Percentiles rank a stretch among this genome's conserved stretches.
These are phyloP conservation scores for Ogataea ganodermae DNA, from an alignment of 805 yeast species.

Conservation along the genomic window DNA sequence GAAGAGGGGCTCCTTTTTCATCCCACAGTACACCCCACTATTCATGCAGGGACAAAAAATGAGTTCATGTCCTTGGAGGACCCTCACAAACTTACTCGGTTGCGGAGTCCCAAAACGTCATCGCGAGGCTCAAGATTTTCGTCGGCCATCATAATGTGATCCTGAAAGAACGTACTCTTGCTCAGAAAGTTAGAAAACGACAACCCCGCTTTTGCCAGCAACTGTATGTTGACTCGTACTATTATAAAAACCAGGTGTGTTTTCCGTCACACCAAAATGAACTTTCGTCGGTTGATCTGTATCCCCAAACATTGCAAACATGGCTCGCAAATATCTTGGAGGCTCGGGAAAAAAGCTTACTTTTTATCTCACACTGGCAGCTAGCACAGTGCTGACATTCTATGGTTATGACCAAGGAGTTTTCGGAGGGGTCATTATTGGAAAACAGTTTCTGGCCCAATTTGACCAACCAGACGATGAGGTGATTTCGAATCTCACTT, in stretches of 20 bases:
- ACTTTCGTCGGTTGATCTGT: background rate
- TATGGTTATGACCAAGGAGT: slow-evolving; percentile 48
- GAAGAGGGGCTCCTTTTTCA: background rate
- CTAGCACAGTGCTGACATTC: slow-evolving; percentile 14
- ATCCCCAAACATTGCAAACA: background rate
- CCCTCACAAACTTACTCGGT: background rate
- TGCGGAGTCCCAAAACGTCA: background rate
- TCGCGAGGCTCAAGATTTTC: background rate
- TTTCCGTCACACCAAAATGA: background rate
- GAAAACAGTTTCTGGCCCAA: slow-evolving; percentile 32
- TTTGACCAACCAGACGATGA: slow-evolving; percentile 23
- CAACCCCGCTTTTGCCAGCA: background rate
- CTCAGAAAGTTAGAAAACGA: background rate
- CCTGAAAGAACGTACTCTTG: background rate
- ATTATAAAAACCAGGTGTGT: too few species aligned
- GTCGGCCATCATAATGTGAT: background rate
- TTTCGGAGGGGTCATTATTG: slow-evolving; percentile 39
- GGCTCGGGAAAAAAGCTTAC: slow-evolving; percentile 15
- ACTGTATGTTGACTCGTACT: too few species aligned
- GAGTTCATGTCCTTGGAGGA: background rate
- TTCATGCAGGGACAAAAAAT: background rate
- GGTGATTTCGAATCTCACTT: slow-evolving; percentile 15
- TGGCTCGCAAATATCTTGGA: slow-evolving; percentile 15
- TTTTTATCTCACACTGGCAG: slow-evolving; percentile 13
- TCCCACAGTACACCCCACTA: background rate